phyloP scores from a whole-genome alignment of 768 basidiomycete genomes.

The Psilocybe azurescens region DNA sequence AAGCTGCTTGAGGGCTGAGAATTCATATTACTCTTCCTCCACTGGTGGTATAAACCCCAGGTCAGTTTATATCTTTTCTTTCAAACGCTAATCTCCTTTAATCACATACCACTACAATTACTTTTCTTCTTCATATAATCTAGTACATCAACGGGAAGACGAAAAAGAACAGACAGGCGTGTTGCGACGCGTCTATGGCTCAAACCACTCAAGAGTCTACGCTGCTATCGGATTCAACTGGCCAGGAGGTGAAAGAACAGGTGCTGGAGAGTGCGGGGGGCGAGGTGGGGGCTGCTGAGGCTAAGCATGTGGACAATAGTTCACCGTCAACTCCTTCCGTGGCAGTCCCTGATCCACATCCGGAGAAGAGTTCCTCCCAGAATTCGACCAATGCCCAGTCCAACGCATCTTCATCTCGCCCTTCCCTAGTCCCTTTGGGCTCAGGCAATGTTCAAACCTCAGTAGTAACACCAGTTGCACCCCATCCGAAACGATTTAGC shows the following conservation, averaged over 20 bases:
- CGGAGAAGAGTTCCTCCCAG: constrained; percentile 29
- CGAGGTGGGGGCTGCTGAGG: constrained; percentile 27
- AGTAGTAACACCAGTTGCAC: constrained; percentile 38
- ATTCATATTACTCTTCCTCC: constrained; percentile 34
- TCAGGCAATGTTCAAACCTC: constrained; percentile 39
- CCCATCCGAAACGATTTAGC: constrained; percentile 84
- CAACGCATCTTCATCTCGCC: constrained; percentile 38
- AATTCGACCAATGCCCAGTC: constrained; percentile 32
- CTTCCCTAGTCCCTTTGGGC: constrained; percentile 51
- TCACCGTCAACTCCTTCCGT: constrained; percentile 26
- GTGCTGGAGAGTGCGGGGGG: constrained; percentile 32
- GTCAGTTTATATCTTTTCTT: constrained; percentile 29
- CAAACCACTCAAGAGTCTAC: constrained; percentile 56
- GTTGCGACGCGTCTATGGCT: constrained; percentile 84
- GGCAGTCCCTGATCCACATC: constrained; percentile 23
- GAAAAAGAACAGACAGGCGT: constrained; percentile 49
- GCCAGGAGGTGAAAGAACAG: constrained; percentile 40
- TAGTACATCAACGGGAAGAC: constrained; percentile 34
- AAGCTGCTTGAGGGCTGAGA: constrained; percentile 24
- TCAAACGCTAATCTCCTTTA: not conserved
- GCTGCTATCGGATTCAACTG: constrained; percentile 50
- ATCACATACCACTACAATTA: not conserved
- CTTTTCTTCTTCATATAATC: constrained; percentile 19
- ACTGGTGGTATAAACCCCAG: constrained; percentile 46
- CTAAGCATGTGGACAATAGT: constrained; percentile 22